Evolutionary conservation across 1,139 yeast genomes (phyloP).

Genomic region (Blastobotrys ciferrii): DNA sequence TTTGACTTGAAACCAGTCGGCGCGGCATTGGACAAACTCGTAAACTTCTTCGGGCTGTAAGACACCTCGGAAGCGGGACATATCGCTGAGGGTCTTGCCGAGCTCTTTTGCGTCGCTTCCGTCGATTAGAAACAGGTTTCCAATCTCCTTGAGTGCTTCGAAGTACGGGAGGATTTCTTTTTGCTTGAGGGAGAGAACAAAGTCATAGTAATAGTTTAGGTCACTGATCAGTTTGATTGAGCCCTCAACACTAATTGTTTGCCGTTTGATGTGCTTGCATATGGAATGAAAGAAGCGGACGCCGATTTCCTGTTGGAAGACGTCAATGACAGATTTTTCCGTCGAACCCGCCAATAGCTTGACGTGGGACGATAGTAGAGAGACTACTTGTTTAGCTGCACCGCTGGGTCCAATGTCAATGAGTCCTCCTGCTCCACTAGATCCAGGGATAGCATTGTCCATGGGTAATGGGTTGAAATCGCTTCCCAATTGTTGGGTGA

Average conservation of each 20-base stretch:
- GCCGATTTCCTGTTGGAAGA: conserved; percentile 91
- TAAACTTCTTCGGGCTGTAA: conserved; percentile 90
- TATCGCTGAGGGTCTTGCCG: conserved; percentile 79
- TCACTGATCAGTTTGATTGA: conserved; percentile 62
- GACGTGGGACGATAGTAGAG: conserved; percentile 69
- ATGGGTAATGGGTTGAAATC: conserved; percentile 47
- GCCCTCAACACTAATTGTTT: conserved; percentile 73
- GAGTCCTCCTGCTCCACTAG: conserved; percentile 4
- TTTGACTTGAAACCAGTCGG: conserved; percentile 78
- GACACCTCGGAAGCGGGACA: conserved; percentile 83
- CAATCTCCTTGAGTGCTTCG: conserved; percentile 78
- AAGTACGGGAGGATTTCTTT: conserved; percentile 71
- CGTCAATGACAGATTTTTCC: conserved; percentile 83
- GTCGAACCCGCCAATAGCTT: conserved; percentile 76
- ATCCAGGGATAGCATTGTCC: not conserved
- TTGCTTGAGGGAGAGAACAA: conserved; percentile 63
- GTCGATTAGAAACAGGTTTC: conserved; percentile 77
- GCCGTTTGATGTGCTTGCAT: conserved; percentile 68
- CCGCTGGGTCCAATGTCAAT: conserved; percentile 59
- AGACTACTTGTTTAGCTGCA: conserved; percentile 64
- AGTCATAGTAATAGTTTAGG: conserved; percentile 71
- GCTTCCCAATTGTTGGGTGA: conserved; percentile 51
- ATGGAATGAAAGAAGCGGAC: conserved; percentile 76
- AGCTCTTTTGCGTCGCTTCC: conserved; percentile 75
- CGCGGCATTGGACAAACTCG: conserved; percentile 83